Evolutionary conservation across 1,139 yeast genomes (phyloP).

Genomic region (Yamadazyma friedrichii): DNA sequence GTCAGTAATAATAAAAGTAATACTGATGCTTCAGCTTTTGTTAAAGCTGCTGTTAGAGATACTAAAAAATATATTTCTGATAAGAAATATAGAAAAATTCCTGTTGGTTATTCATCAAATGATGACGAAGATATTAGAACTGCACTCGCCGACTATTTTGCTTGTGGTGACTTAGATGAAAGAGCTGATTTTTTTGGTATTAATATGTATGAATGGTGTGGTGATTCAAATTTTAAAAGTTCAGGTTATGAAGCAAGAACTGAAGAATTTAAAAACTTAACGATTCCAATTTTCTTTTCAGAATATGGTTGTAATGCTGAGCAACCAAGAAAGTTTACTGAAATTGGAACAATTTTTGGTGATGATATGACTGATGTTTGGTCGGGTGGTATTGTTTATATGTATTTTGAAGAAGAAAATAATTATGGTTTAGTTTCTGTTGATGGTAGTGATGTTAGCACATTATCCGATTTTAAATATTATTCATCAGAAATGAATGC

Average conservation of each 20-base stretch:
- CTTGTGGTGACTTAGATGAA: constrained; percentile 68
- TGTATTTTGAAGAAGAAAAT: constrained; percentile 83
- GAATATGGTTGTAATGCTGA: constrained; percentile 86
- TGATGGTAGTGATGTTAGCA: constrained; percentile 34
- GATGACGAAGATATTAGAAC: constrained; percentile 74
- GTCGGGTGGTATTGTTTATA: constrained; percentile 91
- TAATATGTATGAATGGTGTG: constrained; percentile 98
- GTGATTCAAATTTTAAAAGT: constrained; percentile 54
- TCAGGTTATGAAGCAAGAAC: constrained; percentile 82
- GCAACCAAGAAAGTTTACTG: constrained; percentile 68
- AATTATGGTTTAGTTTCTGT: constrained; percentile 75
- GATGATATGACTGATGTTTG: constrained; percentile 72
- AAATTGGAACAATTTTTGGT: constrained; percentile 61
- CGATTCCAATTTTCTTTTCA: constrained; percentile 84
- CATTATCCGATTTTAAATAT: constrained; percentile 47
- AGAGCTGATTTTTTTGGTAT: constrained; percentile 90
- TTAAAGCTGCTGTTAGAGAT: constrained; percentile 87
- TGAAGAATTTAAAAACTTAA: constrained; percentile 62
- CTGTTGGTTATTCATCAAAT: constrained; percentile 88
- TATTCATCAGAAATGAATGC: constrained; percentile 59
- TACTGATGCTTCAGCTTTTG: constrained; percentile 80
- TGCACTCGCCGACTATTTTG: constrained; percentile 75
- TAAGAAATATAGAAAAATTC: constrained; percentile 67
- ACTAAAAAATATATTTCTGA: constrained; percentile 70
- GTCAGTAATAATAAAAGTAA: constrained; percentile 72